Evolutionary conservation across 305 asterid genomes (phyloP).

Genomic region (Stenogyne calaminthoides): DNA sequence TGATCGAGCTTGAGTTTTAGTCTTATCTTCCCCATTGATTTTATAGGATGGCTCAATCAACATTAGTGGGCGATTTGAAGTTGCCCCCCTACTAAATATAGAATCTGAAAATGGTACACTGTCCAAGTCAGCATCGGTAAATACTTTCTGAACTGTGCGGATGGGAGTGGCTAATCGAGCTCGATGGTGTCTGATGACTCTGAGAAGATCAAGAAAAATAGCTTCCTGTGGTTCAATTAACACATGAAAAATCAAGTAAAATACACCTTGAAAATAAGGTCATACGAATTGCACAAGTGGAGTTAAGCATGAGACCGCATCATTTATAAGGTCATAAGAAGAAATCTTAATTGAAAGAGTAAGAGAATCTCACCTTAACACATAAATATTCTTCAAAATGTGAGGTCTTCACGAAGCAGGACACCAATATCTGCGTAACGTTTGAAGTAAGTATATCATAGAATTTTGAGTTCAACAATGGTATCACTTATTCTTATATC

Average conservation of each 20-base stretch:
- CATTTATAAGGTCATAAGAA: conserved; percentile 12
- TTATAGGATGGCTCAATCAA: conserved; percentile 82
- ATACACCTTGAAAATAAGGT: conserved; percentile 1
- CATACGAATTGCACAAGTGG: conserved; percentile 12
- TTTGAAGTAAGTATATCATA: conserved; percentile 21
- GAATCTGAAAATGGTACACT: conserved; percentile 72
- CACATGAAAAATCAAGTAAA: conserved; percentile 8
- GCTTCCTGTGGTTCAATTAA: conserved; percentile 65
- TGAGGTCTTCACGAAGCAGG: conserved; percentile 99
- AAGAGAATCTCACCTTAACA: conserved; percentile 75
- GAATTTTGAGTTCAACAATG: conserved; percentile 3
- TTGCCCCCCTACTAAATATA: conserved; percentile 49
- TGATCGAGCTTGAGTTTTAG: conserved; percentile 57
- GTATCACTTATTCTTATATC: conserved; percentile 18
- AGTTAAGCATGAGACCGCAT: conserved; percentile 16
- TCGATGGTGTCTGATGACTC: conserved; percentile 92
- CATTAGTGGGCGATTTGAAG: conserved; percentile 62
- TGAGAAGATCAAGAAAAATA: conserved; percentile 82
- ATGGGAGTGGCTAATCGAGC: conserved; percentile 99
- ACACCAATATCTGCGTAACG: conserved; percentile 69
- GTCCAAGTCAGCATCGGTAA: conserved; percentile 79
- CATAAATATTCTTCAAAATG: conserved; percentile 94
- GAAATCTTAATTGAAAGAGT: conserved; percentile 11
- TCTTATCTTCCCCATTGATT: conserved; percentile 78
- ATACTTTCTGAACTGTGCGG: conserved; percentile 90